Evolutionary conservation across 2,329 filamentous ascomycete genomes (phyloP).

Genomic region (Cladophialophora psammophila): DNA sequence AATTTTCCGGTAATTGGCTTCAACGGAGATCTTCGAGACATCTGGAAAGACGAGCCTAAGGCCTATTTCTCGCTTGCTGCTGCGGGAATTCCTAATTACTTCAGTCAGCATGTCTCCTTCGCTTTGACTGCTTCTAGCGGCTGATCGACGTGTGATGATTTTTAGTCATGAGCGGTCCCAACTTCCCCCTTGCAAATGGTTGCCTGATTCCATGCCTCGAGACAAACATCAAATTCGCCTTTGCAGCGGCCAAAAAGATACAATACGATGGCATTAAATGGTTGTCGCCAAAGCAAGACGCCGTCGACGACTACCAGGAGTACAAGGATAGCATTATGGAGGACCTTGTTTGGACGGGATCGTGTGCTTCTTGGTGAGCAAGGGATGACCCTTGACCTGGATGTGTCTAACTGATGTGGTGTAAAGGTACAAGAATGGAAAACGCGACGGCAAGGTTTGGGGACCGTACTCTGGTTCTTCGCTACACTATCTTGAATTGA

Average conservation of each 20-base stretch:
- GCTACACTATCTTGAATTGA: slow-evolving; percentile 6
- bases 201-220: slow-evolving; percentile 45
- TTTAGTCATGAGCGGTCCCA: slow-evolving; percentile 43
- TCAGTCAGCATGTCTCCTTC: slow-evolving; percentile 34
- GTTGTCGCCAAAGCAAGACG: slow-evolving; percentile 40
- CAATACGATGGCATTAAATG: slow-evolving; percentile 48
- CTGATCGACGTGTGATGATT: no score
- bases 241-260: slow-evolving; percentile 46
- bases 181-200: slow-evolving; percentile 42
- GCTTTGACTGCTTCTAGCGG: neutral
- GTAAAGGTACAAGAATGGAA: slow-evolving; percentile 19
- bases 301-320: slow-evolving; percentile 31
- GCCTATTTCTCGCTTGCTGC: slow-evolving; percentile 56
- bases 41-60: slow-evolving; percentile 47
- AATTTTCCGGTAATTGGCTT: slow-evolving; percentile 45
- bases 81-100: slow-evolving; percentile 53
- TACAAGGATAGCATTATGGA: slow-evolving; percentile 25
- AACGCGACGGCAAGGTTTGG: slow-evolving; percentile 7
- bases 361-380: no score
- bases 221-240: slow-evolving; percentile 47
- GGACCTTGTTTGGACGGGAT: slow-evolving; percentile 25
- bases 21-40: slow-evolving; percentile 41
- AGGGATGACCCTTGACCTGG: no score
- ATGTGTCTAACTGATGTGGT: no score
- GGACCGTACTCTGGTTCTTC: slow-evolving; percentile 7